phyloP scores from a whole-genome alignment of 108 stramenopile species.

The Cyclostephanos tholiformis region DNA sequence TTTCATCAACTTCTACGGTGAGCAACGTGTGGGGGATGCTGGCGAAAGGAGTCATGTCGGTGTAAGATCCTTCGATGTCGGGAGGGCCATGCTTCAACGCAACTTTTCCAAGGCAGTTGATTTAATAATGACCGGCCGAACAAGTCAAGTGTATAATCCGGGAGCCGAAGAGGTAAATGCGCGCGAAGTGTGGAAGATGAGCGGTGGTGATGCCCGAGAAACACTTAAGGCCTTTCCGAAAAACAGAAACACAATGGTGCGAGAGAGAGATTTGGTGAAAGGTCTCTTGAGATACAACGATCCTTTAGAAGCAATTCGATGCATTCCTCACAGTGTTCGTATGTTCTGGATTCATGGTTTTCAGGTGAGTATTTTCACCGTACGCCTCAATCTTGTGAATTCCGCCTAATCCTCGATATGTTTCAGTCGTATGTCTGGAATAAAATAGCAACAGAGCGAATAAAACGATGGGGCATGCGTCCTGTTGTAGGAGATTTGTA shows the following conservation, averaged over 20 bases:
- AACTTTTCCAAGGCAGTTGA: slow-evolving; percentile 71
- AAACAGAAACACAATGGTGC: slow-evolving; percentile 54
- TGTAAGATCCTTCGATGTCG: slow-evolving; percentile 78
- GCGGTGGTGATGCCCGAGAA: slow-evolving; percentile 53
- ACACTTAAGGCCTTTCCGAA: slow-evolving; percentile 66
- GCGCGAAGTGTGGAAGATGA: slow-evolving; percentile 66
- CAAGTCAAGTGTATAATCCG: slow-evolving; percentile 32
- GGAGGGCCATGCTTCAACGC: slow-evolving; percentile 68
- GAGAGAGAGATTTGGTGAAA: slow-evolving; percentile 70
- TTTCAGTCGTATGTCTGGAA: slow-evolving; percentile 44
- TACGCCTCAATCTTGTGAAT: background rate
- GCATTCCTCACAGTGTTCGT: slow-evolving; percentile 61
- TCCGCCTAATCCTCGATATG: background rate
- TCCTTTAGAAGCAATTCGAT: slow-evolving; percentile 65
- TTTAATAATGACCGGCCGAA: slow-evolving; percentile 73
- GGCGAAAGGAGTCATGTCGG: slow-evolving; percentile 62
- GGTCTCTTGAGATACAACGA: slow-evolving; percentile 73
- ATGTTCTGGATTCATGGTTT: slow-evolving; percentile 79
- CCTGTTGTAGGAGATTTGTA: slow-evolving; percentile 73
- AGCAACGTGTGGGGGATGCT: slow-evolving; percentile 82
- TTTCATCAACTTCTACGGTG: slow-evolving; percentile 90
- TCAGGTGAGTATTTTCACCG: slow-evolving; percentile 11
- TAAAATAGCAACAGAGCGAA: slow-evolving; percentile 46
- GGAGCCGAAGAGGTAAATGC: slow-evolving; percentile 48
- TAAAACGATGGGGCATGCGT: slow-evolving; percentile 53